These are phyloP conservation scores for Stellera chamaejasme DNA, from an alignment of 345 rosid genomes.

Conservation along the genomic window DNA sequence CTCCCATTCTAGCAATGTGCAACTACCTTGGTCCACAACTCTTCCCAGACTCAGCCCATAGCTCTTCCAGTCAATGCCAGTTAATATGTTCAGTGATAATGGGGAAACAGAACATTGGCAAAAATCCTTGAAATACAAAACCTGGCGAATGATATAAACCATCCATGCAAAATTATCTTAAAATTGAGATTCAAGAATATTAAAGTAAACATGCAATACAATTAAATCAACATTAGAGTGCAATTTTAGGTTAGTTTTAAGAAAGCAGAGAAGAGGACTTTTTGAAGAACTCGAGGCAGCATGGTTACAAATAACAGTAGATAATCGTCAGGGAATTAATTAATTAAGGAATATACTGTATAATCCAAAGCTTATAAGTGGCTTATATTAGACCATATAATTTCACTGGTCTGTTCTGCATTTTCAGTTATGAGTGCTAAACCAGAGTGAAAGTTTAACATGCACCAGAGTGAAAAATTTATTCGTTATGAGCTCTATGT, in stretches of 20 bases:
- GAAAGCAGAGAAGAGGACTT: constrained; percentile 1
- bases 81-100: constrained; percentile 44
- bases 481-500: no score
- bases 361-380: no score
- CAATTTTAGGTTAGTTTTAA: neutral
- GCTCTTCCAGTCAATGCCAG: constrained; percentile 71
- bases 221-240: constrained; percentile 1
- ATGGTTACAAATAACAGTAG: neutral
- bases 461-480: no score
- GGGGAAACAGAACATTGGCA: constrained; percentile 42
- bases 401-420: no score
- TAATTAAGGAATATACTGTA: no score
- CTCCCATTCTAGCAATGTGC: constrained; percentile 54
- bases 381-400: no score
- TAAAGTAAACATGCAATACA: neutral
- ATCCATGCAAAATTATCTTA: constrained; percentile 9
- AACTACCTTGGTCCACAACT: constrained; percentile 38
- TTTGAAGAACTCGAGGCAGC: neutral
- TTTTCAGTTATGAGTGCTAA: no score
- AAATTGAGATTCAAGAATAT: neutral
- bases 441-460: no score
- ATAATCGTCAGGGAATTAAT: no score
- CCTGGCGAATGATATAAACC: constrained; percentile 34
- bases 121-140: constrained; percentile 64
- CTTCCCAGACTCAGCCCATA: constrained; percentile 58